Evolutionary conservation across 129 eudicot species (phyloP).

Genomic region (Flaveria sonorensis): DNA sequence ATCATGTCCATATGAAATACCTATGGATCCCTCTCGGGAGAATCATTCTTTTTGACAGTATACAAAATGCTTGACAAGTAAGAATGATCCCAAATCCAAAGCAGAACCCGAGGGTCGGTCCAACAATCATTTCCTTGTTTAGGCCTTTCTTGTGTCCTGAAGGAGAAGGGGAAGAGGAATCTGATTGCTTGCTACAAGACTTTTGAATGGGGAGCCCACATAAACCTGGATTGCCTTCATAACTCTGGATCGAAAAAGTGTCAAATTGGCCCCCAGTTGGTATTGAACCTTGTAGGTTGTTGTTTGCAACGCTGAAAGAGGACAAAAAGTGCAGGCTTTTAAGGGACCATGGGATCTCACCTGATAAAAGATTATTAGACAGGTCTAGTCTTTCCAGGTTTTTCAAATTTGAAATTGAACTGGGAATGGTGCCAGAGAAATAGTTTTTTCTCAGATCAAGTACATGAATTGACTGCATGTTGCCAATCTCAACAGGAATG

Average conservation of each 20-base stretch:
- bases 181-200: neutral
- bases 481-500: neutral
- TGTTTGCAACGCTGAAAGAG: neutral
- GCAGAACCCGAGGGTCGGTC: neutral
- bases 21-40: neutral
- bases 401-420: neutral
- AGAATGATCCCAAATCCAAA: constrained; percentile 9
- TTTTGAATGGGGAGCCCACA: neutral
- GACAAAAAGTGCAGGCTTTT: neutral
- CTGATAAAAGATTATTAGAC: neutral
- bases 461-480: neutral
- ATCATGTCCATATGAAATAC: constrained; percentile 1
- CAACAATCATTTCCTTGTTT: neutral
- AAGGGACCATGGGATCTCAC: neutral
- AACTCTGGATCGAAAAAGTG: neutral
- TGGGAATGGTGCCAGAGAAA: constrained; percentile 4
- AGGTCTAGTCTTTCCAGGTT: neutral
- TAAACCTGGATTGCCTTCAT: neutral
- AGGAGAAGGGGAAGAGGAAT: neutral
- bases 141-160: neutral
- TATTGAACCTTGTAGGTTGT: neutral
- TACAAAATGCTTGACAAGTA: neutral
- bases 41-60: neutral
- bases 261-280: constrained; percentile 4
- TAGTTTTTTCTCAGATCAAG: neutral